Conservation (phyloP, 2,329 filamentous ascomycete genomes). For the Microcyclospora pomicola region DNA sequence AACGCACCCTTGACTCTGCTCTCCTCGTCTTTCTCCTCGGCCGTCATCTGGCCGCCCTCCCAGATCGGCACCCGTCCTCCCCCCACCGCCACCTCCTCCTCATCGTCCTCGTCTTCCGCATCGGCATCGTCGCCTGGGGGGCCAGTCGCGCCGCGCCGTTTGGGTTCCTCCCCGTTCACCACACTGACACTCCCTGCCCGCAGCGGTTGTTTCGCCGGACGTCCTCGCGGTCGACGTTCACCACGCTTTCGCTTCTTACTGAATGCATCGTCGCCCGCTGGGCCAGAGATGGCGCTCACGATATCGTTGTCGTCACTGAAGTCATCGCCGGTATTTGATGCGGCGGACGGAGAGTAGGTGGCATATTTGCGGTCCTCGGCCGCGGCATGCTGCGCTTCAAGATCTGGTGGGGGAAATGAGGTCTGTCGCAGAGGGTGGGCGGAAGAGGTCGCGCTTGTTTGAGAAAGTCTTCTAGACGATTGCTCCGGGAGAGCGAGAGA, state of each 20-base stretch:
- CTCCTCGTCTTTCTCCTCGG: slow-evolving; percentile 12
- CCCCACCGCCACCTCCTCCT: slow-evolving; percentile 43
- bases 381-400: slow-evolving; percentile 35
- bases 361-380: slow-evolving; percentile 8
- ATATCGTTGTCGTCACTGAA: slow-evolving; percentile 25
- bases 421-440: slow-evolving; percentile 65
- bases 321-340: slow-evolving; percentile 13
- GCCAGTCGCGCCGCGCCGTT: slow-evolving; percentile 15
- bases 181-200: slow-evolving; percentile 11
- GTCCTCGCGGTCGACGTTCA: slow-evolving; percentile 13
- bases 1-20: slow-evolving; percentile 13
- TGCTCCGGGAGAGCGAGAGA: slow-evolving; percentile 37
- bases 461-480: slow-evolving; percentile 61
- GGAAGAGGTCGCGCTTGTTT: slow-evolving; percentile 40
- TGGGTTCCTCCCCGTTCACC: slow-evolving; percentile 22
- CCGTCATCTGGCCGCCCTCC: slow-evolving; percentile 10
- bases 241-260: slow-evolving; percentile 17
- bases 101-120: slow-evolving; percentile 39
- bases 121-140: slow-evolving; percentile 24
- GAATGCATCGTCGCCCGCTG: slow-evolving; percentile 20
- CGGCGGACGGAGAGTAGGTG: slow-evolving; percentile 13
- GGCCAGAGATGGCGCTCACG: slow-evolving; percentile 17
- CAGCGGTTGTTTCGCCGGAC: slow-evolving; percentile 10
- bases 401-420: slow-evolving; percentile 52
- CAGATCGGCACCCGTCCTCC: slow-evolving; percentile 25